Conservation (phyloP, 1,284 basidiomycete genomes). For the Puccinia horiana region DNA sequence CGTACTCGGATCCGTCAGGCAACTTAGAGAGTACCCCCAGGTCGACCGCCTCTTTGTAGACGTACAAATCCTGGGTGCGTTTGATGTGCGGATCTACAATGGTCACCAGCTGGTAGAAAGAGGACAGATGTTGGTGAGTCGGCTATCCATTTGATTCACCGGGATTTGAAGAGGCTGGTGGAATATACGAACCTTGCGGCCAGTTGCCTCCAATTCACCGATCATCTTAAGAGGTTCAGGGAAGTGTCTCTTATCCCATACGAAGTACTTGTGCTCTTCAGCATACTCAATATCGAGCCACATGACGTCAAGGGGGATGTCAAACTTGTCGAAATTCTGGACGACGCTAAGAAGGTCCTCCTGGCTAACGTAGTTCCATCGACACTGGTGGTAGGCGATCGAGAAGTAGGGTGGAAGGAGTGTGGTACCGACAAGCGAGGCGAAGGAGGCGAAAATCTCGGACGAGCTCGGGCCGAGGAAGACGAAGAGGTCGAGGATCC, state of each 20-base stretch:
- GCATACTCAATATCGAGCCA: constrained; percentile 95
- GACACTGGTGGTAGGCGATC: constrained; percentile 92
- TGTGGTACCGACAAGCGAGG: constrained; percentile 78
- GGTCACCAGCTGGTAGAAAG: constrained; percentile 77
- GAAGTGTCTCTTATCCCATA: constrained; percentile 91
- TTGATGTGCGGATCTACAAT: constrained; percentile 98
- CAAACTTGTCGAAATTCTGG: constrained; percentile 81
- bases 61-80: constrained; percentile 74
- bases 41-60: constrained; percentile 81
- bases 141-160: background rate
- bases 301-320: constrained; percentile 93
- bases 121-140: background rate
- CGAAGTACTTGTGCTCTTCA: constrained; percentile 93
- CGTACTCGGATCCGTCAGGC: constrained; percentile 78
- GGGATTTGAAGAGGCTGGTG: background rate
- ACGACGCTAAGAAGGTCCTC: constrained; percentile 87
- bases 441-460: constrained; percentile 82
- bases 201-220: constrained; percentile 78
- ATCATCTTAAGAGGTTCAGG: constrained; percentile 92
- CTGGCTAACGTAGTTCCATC: constrained; percentile 96
- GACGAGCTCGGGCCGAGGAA: constrained; percentile 82
- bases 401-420: constrained; percentile 87
- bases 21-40: constrained; percentile 76
- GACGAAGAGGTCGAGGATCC: constrained; percentile 90
- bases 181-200: constrained; percentile 71